phyloP scores from a whole-genome alignment of 2,329 filamentous ascomycete species.

The Onygena corvina region DNA sequence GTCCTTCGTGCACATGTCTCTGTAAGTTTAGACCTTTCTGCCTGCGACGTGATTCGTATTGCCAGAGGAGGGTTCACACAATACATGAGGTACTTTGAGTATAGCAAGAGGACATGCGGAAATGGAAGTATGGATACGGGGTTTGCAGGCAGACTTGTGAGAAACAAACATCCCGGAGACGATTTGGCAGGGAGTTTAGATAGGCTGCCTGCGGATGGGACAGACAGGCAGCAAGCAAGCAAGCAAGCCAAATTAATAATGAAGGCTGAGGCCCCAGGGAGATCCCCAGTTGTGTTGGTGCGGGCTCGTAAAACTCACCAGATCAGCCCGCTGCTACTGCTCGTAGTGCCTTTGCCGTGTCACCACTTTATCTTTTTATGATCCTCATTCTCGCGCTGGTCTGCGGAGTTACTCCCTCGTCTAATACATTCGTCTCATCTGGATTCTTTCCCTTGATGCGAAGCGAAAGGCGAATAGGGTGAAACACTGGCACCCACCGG shows the following conservation, averaged over 20 bases:
- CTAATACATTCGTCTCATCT: slow-evolving; percentile 7
- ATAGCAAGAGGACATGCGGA: not conserved
- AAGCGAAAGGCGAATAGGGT: slow-evolving; percentile 3
- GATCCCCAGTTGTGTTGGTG: slow-evolving; percentile 1
- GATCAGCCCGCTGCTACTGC: not conserved
- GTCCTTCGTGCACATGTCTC: not conserved
- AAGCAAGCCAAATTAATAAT: not conserved
- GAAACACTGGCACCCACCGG: slow-evolving; percentile 3
- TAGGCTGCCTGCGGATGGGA: not conserved
- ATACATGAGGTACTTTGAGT: too few relatives aligned
- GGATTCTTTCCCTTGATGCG: slow-evolving; percentile 5
- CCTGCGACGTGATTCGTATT: slow-evolving; percentile 6
- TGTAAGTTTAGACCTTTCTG: not conserved
- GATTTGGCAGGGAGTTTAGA: slow-evolving; percentile 4
- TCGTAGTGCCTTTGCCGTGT: slow-evolving; percentile 2
- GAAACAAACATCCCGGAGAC: not conserved
- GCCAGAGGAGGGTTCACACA: not conserved
- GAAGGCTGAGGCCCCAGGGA: not conserved
- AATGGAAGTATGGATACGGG: not conserved
- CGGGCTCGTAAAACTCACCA: slow-evolving; percentile 2
- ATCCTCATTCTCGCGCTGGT: not conserved
- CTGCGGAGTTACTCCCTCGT: too few relatives aligned
- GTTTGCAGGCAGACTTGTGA: not conserved
- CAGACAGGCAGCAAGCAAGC: not conserved
- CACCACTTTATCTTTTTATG: slow-evolving; percentile 1